Percentiles rank a stretch among this genome's conserved stretches.
Conservation (phyloP, 2,329 filamentous ascomycete species). For the Alternaria panax region DNA sequence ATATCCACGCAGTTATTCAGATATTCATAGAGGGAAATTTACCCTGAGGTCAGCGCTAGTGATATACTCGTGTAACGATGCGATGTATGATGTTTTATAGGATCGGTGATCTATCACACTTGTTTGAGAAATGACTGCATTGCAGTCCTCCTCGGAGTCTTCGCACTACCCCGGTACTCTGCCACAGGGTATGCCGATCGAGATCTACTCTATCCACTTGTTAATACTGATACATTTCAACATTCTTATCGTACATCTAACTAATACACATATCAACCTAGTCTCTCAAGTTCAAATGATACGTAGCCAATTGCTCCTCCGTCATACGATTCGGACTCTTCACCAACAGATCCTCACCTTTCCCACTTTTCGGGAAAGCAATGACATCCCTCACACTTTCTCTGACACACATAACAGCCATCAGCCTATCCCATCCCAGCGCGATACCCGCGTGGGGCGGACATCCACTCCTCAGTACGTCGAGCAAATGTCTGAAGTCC, state of each 20-base stretch:
- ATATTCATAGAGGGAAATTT: neutral
- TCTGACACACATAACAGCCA: conserved; percentile 78
- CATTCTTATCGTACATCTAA: neutral
- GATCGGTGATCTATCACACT: neutral
- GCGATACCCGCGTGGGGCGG: conserved; percentile 95
- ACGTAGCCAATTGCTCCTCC: conserved; percentile 64
- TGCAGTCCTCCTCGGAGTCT: neutral
- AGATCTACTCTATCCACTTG: neutral
- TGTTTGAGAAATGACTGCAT: neutral
- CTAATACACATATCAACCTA: neutral
- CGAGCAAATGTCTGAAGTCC: conserved; percentile 85
- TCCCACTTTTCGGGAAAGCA: conserved; percentile 93
- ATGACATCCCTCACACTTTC: conserved; percentile 90
- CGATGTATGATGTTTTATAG: neutral
- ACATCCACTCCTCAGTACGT: conserved; percentile 83
- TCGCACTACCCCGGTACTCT: fast-evolving
- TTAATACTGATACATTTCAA: neutral
- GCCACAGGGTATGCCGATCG: neutral
- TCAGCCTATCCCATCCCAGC: conserved; percentile 86
- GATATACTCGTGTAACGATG: neutral
- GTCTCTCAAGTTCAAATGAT: conserved; percentile 58
- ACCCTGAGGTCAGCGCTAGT: neutral
- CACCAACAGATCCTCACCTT: conserved; percentile 85
- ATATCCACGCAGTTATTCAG: neutral
- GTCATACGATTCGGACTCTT: conserved; percentile 76